Base-by-base conservation (phyloP, 495 filamentous ascomycete species). In the Neurospora sp. region DNA sequence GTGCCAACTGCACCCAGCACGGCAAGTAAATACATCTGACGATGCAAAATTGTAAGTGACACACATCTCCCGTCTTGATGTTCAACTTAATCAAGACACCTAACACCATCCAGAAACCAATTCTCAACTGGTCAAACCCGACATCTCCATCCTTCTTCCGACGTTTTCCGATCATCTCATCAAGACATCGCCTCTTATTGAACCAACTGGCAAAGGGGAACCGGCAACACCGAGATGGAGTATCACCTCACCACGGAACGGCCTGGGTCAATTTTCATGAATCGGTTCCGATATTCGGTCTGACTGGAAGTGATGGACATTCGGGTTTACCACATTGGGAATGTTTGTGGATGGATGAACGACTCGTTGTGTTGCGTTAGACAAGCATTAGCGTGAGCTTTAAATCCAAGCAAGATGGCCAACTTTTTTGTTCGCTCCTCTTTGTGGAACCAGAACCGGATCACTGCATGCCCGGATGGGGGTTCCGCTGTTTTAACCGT, bases 1-100 rank as follows among this genome's bases (percentile, higher is more conserved):
- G 78, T 72, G 46, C 73, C n/a, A 72, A 71, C 71, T 80, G 78
- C 78, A 3, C 70, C 69, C 66, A 35, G 27, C 77, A 79, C 75
- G 0, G 18, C 74, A 76, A 79, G 41, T 77, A 75, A 76, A 31
- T 69, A 7, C 11, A 69, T 16, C 7, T 40, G 42, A 37, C 31
- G 16, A 38, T 69, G 54, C 54, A 62, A 27, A 62, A 18, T 35
- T 62, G 54, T 62, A 35, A 62, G 54, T 62, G 5, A 70, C 46
- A 69, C 27, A 39, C 42, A 37, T 60, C 44, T 72, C 20, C 31
- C 11, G 1, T 27, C 5, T 31, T 62, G 12, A 8, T 16, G 11
- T 31, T 31, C 23, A 31, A 62, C 23, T 14, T 0, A 5, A 62
- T 62, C 49, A 31, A n/a, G n/a, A 54, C 12, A 2, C 5, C 54